Evolutionary conservation across 2,329 filamentous ascomycete species (phyloP), one percentile per base, ranked within the genome.

Genomic region (Lasiodiplodia citricola): DNA sequence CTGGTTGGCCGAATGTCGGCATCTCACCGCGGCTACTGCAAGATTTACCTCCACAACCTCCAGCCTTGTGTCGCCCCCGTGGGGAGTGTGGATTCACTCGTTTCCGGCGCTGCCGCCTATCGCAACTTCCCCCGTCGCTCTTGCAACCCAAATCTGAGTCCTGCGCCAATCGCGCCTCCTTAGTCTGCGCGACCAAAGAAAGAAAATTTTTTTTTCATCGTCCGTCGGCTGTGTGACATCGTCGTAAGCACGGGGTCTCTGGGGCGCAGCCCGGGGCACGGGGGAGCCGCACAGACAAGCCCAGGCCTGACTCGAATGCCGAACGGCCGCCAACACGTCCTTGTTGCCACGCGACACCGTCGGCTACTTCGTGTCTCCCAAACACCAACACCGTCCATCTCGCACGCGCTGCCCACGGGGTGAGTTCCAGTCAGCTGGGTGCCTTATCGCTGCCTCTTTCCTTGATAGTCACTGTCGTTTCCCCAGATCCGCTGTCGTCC

Each of bases 1-100:
- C 28, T 64, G 60, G 60, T 64, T 64, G 60, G 60, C 44, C 60
- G 28, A 18, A 64, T 23, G 60, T 64, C 60, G 60, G 60, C 44
- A 35, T 44, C 37, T 7, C 14, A 13, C 38, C 38, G 14, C 37
- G 38, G 37, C 56, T 25, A 6, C 56, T 31, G 56, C 38, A 18
- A 6, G 11, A 25, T 18, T 60, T 51, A 16, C 58, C 41, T 51
- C 58, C 55, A 57, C 55, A 57, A 18, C n/a, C n/a, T 37, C 10
- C 14, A 38, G 55, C 10, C 41, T 51, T 18, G 38, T 5, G n/a
- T 63, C 38, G 13, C 41, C 60, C 60, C 18, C 31, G n/a, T 50
- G 60, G 60, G 47, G 58, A 62, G 60, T 14, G 60, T 64, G 60
- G 60, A 16, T 38, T 63, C 41, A 11, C 41, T 23, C 41, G 44